Percentiles rank a stretch among this genome's conserved stretches.
Evolutionary conservation across 2,329 filamentous ascomycete species (phyloP).

Genomic region (Paraphoma chrysanthemicola): DNA sequence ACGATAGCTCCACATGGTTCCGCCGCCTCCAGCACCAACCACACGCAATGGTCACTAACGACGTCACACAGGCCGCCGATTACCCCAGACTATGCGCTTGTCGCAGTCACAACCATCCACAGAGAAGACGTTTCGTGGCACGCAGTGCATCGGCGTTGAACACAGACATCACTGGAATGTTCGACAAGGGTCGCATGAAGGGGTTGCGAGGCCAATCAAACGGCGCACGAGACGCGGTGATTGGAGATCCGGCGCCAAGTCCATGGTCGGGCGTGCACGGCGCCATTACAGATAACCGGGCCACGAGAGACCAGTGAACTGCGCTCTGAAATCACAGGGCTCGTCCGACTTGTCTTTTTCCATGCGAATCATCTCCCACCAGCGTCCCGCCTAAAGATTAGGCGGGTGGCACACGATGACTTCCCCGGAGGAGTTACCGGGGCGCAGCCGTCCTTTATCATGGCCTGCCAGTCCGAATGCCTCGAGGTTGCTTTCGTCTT

Average conservation of each 20-base stretch:
- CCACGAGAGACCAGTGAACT: constrained; percentile 24
- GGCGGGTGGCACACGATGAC: constrained; percentile 5
- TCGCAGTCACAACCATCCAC: constrained; percentile 3
- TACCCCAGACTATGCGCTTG: constrained; percentile 10
- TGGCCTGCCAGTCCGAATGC: constrained; percentile 19
- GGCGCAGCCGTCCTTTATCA: constrained; percentile 23
- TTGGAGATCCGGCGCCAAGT: constrained; percentile 19
- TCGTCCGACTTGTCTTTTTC: constrained; percentile 5
- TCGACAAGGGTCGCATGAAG: background rate
- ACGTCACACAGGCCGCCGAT: constrained; percentile 18
- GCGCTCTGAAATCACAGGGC: constrained; percentile 7
- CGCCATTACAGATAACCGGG: constrained; percentile 15
- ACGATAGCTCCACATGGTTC: constrained; percentile 14
- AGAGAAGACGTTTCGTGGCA: constrained; percentile 18
- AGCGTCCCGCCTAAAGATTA: constrained; percentile 16
- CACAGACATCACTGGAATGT: background rate
- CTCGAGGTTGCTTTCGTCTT: constrained; percentile 17
- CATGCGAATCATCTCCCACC: constrained; percentile 22
- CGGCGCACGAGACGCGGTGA: constrained; percentile 18
- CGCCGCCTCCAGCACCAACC: constrained; percentile 14
- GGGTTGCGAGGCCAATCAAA: constrained; percentile 23
- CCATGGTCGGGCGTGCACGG: background rate
- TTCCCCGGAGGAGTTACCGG: constrained; percentile 3
- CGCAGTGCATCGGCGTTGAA: constrained; percentile 11
- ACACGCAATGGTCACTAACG: constrained; percentile 4